Evolutionary conservation across 2,329 filamentous ascomycete genomes (phyloP).

Genomic region (Arthroderma sp.): DNA sequence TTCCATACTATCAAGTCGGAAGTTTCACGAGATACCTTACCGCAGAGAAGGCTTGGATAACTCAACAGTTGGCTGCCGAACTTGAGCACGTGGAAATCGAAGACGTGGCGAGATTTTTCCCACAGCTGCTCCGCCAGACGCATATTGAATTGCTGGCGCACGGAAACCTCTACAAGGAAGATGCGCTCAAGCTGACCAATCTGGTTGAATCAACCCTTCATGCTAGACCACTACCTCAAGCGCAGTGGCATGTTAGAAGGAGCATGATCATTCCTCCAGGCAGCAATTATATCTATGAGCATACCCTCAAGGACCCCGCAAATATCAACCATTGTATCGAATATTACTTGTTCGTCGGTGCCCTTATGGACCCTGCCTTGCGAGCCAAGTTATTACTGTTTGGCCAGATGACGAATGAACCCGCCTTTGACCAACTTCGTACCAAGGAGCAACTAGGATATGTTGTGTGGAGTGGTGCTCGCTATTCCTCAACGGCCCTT

Average conservation of each 20-base stretch:
- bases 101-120: conserved; percentile 64
- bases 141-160: conserved; percentile 81
- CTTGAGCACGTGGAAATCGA: conserved; percentile 60
- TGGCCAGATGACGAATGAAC: conserved; percentile 83
- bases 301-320: conserved; percentile 66
- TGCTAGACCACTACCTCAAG: conserved; percentile 57
- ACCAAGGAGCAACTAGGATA: conserved; percentile 98
- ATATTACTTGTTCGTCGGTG: conserved; percentile 59
- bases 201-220: conserved; percentile 67
- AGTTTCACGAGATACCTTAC: conserved; percentile 72
- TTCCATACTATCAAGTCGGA: conserved; percentile 78
- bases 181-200: conserved; percentile 72
- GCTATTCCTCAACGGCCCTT: conserved; percentile 60
- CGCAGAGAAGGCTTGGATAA: conserved; percentile 61
- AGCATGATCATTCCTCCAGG: conserved; percentile 66
- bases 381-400: conserved; percentile 70
- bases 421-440: conserved; percentile 82
- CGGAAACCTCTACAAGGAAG: conserved; percentile 88
- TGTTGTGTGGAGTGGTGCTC: conserved; percentile 74
- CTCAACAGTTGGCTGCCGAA: conserved; percentile 67
- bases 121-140: conserved; percentile 66
- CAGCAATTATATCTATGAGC: conserved; percentile 72
- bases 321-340: conserved; percentile 85
- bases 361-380: conserved; percentile 52
- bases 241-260: conserved; percentile 67